phyloP scores from a whole-genome alignment of 2,329 filamentous ascomycete species.

The Fonsecaea erecta region DNA sequence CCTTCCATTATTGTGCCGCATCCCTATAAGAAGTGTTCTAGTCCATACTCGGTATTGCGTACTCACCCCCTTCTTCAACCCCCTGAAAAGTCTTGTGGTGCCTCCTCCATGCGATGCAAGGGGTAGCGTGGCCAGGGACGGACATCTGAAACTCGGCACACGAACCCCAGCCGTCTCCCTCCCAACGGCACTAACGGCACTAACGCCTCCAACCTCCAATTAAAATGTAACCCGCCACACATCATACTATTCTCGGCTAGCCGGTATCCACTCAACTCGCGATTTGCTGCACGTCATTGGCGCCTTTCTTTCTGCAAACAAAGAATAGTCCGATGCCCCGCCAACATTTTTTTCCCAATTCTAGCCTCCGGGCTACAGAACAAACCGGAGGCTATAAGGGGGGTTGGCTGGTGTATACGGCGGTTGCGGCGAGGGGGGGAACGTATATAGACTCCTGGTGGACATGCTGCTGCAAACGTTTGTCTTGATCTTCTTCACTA shows the following conservation, averaged over 20 bases:
- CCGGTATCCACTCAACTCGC: neutral
- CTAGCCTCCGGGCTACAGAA: constrained; percentile 38
- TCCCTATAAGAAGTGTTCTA: neutral
- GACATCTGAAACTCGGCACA: neutral
- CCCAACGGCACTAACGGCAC: constrained; percentile 4
- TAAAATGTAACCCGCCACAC: constrained; percentile 13
- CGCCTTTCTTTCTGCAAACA: neutral
- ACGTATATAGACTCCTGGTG: neutral
- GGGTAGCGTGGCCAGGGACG: neutral
- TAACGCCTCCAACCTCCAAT: constrained; percentile 10
- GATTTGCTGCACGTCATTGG: constrained; percentile 8
- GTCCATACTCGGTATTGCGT: neutral
- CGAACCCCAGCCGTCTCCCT: constrained; percentile 9
- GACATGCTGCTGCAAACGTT: neutral
- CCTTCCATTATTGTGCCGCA: too few relatives aligned
- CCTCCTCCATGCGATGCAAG: neutral
- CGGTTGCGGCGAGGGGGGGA: constrained; percentile 16
- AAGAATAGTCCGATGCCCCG: constrained; percentile 9
- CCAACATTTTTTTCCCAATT: constrained; percentile 20
- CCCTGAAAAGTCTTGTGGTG: neutral
- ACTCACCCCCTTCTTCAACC: neutral
- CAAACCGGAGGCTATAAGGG: constrained; percentile 5
- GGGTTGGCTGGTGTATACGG: constrained; percentile 13
- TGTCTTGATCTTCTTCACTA: neutral
- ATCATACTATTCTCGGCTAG: neutral